Base-by-base conservation (phyloP, 2,329 filamentous ascomycete species). In the Colletotrichum lentis region DNA sequence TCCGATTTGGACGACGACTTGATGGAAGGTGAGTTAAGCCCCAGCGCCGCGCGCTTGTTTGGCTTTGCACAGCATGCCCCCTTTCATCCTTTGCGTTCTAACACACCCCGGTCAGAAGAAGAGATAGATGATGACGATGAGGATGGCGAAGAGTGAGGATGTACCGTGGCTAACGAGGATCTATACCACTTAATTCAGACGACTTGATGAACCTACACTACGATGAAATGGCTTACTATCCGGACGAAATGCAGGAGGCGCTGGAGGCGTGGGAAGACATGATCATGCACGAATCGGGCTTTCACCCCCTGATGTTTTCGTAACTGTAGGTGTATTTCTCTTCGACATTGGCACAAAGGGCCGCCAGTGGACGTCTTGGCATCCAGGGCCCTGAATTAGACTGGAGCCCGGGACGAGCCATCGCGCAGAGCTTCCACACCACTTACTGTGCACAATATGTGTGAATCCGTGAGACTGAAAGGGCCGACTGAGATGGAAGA, bases 11-110 rank as follows among this genome's bases (percentile, higher is more conserved):
- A 71, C 22, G 22, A 52, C 18, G 57, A 69, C 11, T 56, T 67
- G 52, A 41, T 65, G 56, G 62, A 69, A n/a, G 66, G 62, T 69
- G 27, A 61, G 62, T 60, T 10, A 22, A 50, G 7, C 11, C 12
- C 35, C 12, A n/a, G 12, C n/a, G 18, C 18, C 37, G 35, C 22
- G 31, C 31, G 31, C 31, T 35, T 35, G 22, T 59, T 14, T 27
- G 37, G 14, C 47, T 18, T 41, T 64, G 31, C 20, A 41, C 18
- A 22, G 8, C 27, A 4, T 43, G 20, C 16, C 14, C 16, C 16
- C 18, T 35, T 20, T 43, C 35, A 22, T 52, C 24, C 18, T 14
- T 22, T 35, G 18, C 35, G 18, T n/a, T 65, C 43, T 52, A 50
- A 60, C 50, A 22, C 22, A 24, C 24, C 22, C 46, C n/a, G 39